Evolutionary conservation across 73 alveolate species (phyloP).

Genomic region (Paramecium sexaurelia): DNA sequence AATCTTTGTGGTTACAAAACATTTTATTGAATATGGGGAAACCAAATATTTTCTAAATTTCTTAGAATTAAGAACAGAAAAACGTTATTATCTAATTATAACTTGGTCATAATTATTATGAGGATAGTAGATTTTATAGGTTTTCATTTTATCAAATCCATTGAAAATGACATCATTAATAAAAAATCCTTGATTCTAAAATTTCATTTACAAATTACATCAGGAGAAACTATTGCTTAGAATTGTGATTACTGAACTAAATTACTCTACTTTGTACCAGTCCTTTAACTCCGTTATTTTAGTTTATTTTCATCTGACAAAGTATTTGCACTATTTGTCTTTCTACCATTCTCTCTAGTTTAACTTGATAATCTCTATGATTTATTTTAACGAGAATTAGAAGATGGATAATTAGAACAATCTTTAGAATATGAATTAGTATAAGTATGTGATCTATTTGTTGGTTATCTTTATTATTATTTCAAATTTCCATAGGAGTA

Average conservation of each 20-base stretch:
- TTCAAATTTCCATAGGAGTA: not conserved
- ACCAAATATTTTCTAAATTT: not conserved
- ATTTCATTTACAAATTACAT: not conserved
- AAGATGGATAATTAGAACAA: conserved; percentile 9
- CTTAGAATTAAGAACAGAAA: not conserved
- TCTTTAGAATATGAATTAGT: conserved; percentile 2
- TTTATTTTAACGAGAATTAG: conserved; percentile 11
- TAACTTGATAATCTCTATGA: not conserved
- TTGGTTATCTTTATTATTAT: not conserved
- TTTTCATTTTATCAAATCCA: conserved; percentile 8
- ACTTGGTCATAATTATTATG: conserved; percentile 29
- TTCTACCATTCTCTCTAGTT: not conserved
- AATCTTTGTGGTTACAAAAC: conserved; percentile 1
- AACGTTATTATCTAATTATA: not conserved
- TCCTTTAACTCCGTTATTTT: not conserved
- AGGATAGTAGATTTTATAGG: not conserved
- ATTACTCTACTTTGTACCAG: not conserved
- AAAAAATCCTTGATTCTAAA: conserved; percentile 24
- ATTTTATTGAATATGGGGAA: not conserved
- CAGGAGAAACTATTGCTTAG: not conserved
- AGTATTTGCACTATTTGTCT: not conserved
- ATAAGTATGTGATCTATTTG: conserved; percentile 2
- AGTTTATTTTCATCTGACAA: not conserved
- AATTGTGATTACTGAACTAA: not conserved
- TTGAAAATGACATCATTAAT: not conserved